Base-by-base conservation (phyloP, 768 basidiomycete species). In the Mycena galopus region DNA sequence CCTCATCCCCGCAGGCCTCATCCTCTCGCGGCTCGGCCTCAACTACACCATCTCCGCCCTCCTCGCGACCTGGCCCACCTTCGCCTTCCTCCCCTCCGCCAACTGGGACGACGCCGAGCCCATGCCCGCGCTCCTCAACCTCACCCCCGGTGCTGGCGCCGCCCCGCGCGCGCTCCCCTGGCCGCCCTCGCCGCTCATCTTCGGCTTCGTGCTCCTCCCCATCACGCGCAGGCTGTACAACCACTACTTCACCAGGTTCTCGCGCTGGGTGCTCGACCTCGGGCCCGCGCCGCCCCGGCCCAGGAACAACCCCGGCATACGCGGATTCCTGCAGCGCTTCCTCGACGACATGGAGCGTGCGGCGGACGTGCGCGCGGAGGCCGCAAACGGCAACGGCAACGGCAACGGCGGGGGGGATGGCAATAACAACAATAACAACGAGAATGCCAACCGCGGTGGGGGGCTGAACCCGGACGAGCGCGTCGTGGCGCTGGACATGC, bases 1-100 rank as follows among this genome's bases (percentile, higher is more conserved):
- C 9, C 80, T 92, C 37, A 86, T 95, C 47, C 93, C 94, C 0
- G 78, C 94, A 53, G 86, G 88, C 30, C 90, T 95, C 72, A 85
- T 94, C 76, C 81, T 89, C 33, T 88, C 92, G 35, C 90, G 92
- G 47, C 85, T 90, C 51, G 85, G 86, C 65, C 72, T 77, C 11
- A 68, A 81, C 30, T 79, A 85, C 23, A 80, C 86, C 47, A 77
- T 88, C 42, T 77, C 87, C 60, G 86, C 87, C n/a, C 78, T 87
- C 37, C 80, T 89, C 29, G 83, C 88, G 67, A 81, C 85, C 42
- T 88, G 86, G 87, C 86, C 87, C 12, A 81, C 84, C 27, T 79
- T 86, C 0, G 63, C 79, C 3, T 84, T 84, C 19, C 79, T 84
- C 23, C 80, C 82, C 12, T 78, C 76, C 25, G 77, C 76, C 35